Evolutionary conservation across 2,329 filamentous ascomycete genomes (phyloP), one percentile per base, ranked within the genome.

Genomic region (Ophiostoma sp.): DNA sequence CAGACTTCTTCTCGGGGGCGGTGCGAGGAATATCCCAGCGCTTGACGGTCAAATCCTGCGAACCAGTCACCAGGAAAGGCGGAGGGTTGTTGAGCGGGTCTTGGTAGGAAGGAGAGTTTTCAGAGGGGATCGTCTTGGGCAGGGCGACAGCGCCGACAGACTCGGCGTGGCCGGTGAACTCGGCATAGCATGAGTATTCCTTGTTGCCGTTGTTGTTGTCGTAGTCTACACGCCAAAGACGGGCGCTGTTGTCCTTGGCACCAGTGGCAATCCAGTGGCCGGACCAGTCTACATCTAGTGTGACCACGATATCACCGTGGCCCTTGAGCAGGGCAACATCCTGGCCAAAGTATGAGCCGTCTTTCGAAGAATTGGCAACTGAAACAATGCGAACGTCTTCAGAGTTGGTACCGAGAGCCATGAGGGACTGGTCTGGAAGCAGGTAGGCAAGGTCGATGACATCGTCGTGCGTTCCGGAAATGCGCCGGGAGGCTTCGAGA

Each of bases 391-490:
- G 87, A 67, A 99, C 86, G 71, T 96, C 93, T 78, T 99, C 95
- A 0, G 93, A 92, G 77, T 99, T 99, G 2, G 94, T 98, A 6
- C 94, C 95, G 40, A 99, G 81, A 5, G 95, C 96, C 71, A 99
- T 83, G 66, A 96, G 80, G 2, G 92, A 94, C 69, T 86, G 87
- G 74, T 96, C 89, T 0, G 88, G 86, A 1, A 95, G 87, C 67
- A 98, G 82, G 74, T 95, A 97, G 42, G 89, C 91, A 45, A 99
- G 81, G 76, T 99, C 96, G 73, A 99, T 97, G 66, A 99, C 93
- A 77, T 99, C 95, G 76, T 99, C 96, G 77, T 98, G 93, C 6
- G 95, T 97, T 67, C 95, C 96, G 4, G 94, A 97, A 73, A 99
- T 96, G 62, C 92, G 87, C 73, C 91, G 87, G 62, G 91, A 84